Conservation (phyloP, 208 protist species). For the Crithidia bombi region DNA sequence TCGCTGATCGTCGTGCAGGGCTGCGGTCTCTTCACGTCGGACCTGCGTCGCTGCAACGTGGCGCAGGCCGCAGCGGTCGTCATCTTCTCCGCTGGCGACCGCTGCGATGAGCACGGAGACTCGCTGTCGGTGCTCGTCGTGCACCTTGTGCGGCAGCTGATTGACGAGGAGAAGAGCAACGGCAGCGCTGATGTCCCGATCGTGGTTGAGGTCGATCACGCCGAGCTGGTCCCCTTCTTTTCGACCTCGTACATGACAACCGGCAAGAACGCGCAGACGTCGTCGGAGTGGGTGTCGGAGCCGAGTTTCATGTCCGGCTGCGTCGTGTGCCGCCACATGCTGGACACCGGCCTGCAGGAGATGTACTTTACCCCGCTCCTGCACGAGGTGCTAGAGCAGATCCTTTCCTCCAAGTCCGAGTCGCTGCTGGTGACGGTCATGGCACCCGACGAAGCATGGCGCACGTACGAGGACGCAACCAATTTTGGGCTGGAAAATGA, state of each 20-base stretch:
- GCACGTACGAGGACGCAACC: conserved; percentile 30
- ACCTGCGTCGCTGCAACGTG: conserved; percentile 47
- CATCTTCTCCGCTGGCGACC: conserved; percentile 45
- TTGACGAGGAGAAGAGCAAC: conserved; percentile 23
- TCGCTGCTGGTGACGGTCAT: conserved; percentile 37
- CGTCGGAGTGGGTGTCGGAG: conserved; percentile 42
- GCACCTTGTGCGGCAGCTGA: conserved; percentile 34
- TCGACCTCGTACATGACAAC: conserved; percentile 12
- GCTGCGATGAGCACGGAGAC: conserved; percentile 46
- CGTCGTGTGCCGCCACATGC: conserved; percentile 48
- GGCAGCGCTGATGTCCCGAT: conserved; percentile 33
- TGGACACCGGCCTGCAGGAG: conserved; percentile 45
- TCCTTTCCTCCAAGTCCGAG: conserved; percentile 35
- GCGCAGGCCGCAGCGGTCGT: conserved; percentile 35
- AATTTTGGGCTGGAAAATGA: conserved; percentile 33
- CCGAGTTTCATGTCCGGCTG: conserved; percentile 47
- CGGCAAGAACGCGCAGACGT: conserved; percentile 18
- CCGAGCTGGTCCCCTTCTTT: conserved; percentile 32
- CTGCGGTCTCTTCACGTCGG: conserved; percentile 41
- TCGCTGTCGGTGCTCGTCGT: conserved; percentile 38
- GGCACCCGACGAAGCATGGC: conserved; percentile 26
- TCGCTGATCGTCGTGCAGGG: conserved; percentile 39
- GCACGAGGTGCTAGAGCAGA: conserved; percentile 37
- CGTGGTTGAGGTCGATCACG: conserved; percentile 42
- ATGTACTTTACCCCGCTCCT: conserved; percentile 42